Evolutionary conservation across 2,329 filamentous ascomycete species (phyloP), one percentile per base, ranked within the genome.

Genomic region (Colletotrichum sp.): DNA sequence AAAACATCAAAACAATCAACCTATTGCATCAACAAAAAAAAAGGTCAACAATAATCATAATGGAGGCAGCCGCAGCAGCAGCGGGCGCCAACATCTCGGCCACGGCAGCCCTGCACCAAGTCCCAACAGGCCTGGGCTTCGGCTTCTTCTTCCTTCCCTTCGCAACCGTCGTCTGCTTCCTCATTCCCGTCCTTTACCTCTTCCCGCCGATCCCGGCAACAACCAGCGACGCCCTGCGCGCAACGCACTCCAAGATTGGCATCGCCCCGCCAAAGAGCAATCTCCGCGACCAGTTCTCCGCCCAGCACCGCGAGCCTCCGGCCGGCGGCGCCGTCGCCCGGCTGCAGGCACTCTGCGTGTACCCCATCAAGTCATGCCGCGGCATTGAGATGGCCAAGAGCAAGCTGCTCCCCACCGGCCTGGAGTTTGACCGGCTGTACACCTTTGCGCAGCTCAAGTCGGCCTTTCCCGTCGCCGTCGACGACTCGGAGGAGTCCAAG

Each of bases 351-450:
- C 87, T 98, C 68, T 93, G 93, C 85, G 90, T 96, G 75, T 96
- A 97, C 83, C 96, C 96, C 1, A 86, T 98, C 83, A 96, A 98
- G 85, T 95, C 94, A 72, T 98, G 95, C 83, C 88, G 87, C 72
- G 94, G 94, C 32, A 92, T 98, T 71, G 95, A 97, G 84, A 84
- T 98, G 63, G 85, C 90, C 68, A 86, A 89, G 76, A 91, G 91
- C 75, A 90, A 91, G 70, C 89, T 97, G 18, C 85, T 95, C 62
- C 86, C 91, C 8, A 91, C 91, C 4, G 95, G 96, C 3, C 88
- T 98, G 72, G 90, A 93, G 82, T 94, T 94, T 83, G 96, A 98
- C 84, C 92, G 95, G 8, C 91, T 96, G 79, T 98, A 96, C 86
- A 93, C 92, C 64, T 95, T 98, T 82, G 95, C 94, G 3, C 93